Evolutionary conservation across 768 basidiomycete genomes (phyloP), one percentile per base, ranked within the genome.

Genomic region (Vararia minispora): DNA sequence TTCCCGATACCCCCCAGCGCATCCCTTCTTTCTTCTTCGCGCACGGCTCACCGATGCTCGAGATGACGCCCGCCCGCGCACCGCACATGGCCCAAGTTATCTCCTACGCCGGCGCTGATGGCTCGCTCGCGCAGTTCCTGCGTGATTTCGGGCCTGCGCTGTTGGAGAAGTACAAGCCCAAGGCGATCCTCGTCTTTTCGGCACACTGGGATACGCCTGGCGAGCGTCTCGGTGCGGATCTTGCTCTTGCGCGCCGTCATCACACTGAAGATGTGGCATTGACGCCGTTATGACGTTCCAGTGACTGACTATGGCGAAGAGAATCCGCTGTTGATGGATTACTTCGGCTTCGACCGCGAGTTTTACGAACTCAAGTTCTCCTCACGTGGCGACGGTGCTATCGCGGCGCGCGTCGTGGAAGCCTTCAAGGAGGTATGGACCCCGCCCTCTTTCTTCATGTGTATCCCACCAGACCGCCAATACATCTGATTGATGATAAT

Each of bases 11-110:
- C 1, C 72, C 74, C 4, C 54, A 66, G n/a, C 68, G 69, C 26
- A 79, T 85, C 16, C 84, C 83, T 0, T 62, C 74, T 0, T 79
- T 88, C 63, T 88, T 81, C 66, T 82, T 85, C 44, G 76, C 67
- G 4, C 80, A 83, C 58, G 79, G 80, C 6, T 74, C 74, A 27
- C 75, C 76, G 0, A 52, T 72, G 50, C 55, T 76, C 18, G 49
- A 56, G 16, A 34, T 22, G 5, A 16, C 9, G 3, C 16, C 37
- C 18, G 48, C 29, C 18, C 32, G 25, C 2, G 16, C 35, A 11
- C 22, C 41, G 6, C 26, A 24, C 11, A 20, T 27, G 26, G 44
- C 35, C 22, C 20, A 40, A 11, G 8, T 57, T n/a, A 18, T 47
- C 25, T 34, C 53, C 8, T 33, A 41, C 2, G 49, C 51, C n/a